Evolutionary conservation across 495 filamentous ascomycete genomes (phyloP), one percentile per base, ranked within the genome.

Genomic region (Trichoderma parareesei): DNA sequence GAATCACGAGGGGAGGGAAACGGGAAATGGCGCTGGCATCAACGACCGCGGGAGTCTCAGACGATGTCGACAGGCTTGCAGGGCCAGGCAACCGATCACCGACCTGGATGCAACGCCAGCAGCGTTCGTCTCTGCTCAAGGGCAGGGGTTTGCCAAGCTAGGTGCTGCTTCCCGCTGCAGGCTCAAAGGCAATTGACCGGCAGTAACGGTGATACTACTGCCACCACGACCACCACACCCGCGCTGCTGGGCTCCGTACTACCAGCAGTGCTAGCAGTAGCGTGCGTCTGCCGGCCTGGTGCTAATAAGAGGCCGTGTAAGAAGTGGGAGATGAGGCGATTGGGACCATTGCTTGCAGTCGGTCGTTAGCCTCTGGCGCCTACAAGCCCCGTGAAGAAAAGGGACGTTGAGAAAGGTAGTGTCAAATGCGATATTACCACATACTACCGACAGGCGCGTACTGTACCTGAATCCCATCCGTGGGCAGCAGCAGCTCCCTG

Each of bases 1-100:
- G 53, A 57, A 35, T 35, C 53, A 57, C 16, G 53, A 57, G 53
- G 53, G 53, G 33, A 57, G 53, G 53, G 53, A 57, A 57, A 57
- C 37, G 37, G 53, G 53, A 57, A 57, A 57, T 57, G 37, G 53
- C 53, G 20, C 53, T 35, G 53, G 9, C 27, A 10, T 57, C 53
- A 27, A 57, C 33, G 37, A 27, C 53, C 13, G 37, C 37, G 53
- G 53, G 27, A 18, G 53, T 57, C 53, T 57, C 53, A 57, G 53
- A 57, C 33, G 53, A 57, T 57, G 53, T 35, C 53, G 53, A 37
- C 20, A 57, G 37, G 2, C 27, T 57, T 57, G 27, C 53, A 57
- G 53, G 53, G 53, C 53, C 7, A 35, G 9, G 10, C 53, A 16
- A 35, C 53, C 11, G 53, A 57, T 57, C 53, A 57, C 53, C 53